Evolutionary conservation across 2,329 filamentous ascomycete species (phyloP).

Genomic region (Zasmidium angulare): DNA sequence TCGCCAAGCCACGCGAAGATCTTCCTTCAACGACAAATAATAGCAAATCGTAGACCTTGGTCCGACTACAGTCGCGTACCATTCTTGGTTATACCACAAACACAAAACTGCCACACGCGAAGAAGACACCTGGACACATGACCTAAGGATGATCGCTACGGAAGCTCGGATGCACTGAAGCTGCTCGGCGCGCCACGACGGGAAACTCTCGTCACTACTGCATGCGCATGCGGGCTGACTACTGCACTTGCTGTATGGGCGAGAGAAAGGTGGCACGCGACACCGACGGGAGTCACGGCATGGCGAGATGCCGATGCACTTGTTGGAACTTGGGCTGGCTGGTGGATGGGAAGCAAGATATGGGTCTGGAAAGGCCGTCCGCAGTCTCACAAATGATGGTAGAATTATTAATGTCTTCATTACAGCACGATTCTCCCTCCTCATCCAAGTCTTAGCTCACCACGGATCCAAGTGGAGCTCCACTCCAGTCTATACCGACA

Average conservation of each 20-base stretch:
- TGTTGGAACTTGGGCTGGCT: background rate
- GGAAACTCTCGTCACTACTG: background rate
- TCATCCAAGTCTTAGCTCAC: no score
- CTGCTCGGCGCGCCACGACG: background rate
- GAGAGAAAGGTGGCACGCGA: background rate
- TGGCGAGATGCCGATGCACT: background rate
- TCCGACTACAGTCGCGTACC: background rate
- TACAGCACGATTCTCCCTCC: no score
- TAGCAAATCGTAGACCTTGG: background rate
- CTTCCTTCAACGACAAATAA: no score
- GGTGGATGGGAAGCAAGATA: background rate
- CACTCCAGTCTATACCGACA: no score
- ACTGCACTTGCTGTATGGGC: no score
- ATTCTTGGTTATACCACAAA: background rate
- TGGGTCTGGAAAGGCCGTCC: no score
- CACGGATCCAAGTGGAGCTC: no score
- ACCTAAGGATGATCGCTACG: background rate
- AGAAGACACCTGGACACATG: background rate
- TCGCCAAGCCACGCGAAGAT: background rate
- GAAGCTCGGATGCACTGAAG: background rate
- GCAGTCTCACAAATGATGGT: no score
- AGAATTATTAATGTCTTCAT: no score
- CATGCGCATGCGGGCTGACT: background rate
- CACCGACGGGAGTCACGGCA: background rate
- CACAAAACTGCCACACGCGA: background rate